These are phyloP conservation scores for Decorospora gaudefroyi DNA, from an alignment of 2,329 filamentous ascomycete genomes.

Conservation along the genomic window DNA sequence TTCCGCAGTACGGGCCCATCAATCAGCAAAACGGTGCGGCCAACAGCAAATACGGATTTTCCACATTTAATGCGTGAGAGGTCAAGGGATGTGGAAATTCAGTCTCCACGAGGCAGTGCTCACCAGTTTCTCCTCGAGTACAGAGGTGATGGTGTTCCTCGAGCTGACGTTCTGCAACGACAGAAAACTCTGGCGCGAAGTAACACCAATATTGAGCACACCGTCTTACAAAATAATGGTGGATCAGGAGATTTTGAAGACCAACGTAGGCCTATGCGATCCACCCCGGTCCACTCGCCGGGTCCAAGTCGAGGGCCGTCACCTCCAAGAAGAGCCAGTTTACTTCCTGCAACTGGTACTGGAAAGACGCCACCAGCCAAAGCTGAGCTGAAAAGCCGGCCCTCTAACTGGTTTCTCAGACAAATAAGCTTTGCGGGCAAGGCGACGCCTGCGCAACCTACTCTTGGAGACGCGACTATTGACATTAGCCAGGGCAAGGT, in stretches of 20 bases:
- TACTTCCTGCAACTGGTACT: conserved; percentile 18
- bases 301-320: conserved; percentile 37
- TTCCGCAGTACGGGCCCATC: conserved; percentile 34
- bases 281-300: conserved; percentile 35
- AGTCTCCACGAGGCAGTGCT: conserved; percentile 27
- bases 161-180: conserved; percentile 40
- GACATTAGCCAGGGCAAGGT: conserved; percentile 42
- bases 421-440: conserved; percentile 49
- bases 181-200: conserved; percentile 27
- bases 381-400: conserved; percentile 25
- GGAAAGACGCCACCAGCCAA: conserved; percentile 11
- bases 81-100: conserved; percentile 24
- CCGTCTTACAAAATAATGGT: conserved; percentile 27
- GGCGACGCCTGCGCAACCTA: conserved; percentile 35
- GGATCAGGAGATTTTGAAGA: conserved; percentile 35
- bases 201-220: conserved; percentile 16
- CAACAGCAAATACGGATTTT: conserved; percentile 29
- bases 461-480: conserved; percentile 37
- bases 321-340: conserved; percentile 31
- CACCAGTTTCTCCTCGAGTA: conserved; percentile 17
- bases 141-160: conserved; percentile 25
- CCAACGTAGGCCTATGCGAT: conserved; percentile 20
- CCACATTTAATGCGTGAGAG: conserved; percentile 32
- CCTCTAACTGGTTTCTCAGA: conserved; percentile 44
- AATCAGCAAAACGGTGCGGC: conserved; percentile 29